Evolutionary conservation across 2,329 filamentous ascomycete genomes (phyloP).

Genomic region (Neofusicoccum kwambonambiense): DNA sequence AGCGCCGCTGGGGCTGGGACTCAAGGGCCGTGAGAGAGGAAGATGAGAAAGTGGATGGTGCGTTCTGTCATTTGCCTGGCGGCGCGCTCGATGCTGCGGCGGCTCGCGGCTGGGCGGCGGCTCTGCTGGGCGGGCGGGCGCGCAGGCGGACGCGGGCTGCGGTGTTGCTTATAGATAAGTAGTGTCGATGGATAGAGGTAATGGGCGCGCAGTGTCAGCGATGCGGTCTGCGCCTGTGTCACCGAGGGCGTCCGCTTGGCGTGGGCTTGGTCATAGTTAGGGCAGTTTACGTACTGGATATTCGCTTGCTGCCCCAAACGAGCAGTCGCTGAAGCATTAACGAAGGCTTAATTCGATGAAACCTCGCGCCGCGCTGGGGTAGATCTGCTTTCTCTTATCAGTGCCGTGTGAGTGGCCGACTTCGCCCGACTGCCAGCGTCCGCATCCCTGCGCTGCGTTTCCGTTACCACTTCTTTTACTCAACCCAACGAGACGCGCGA

Average conservation of each 20-base stretch:
- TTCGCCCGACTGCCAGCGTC: not conserved
- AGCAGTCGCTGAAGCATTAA: constrained; percentile 14
- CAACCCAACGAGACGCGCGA: not conserved
- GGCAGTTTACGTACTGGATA: constrained; percentile 19
- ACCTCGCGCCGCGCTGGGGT: constrained; percentile 15
- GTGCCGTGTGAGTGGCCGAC: not conserved
- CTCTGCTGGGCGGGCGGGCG: constrained; percentile 3
- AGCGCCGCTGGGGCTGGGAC: not conserved
- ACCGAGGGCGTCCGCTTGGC: constrained; percentile 15
- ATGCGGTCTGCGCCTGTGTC: constrained; percentile 6
- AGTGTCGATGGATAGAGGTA: constrained; percentile 12
- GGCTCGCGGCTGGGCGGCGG: constrained; percentile 2
- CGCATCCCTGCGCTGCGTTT: not conserved
- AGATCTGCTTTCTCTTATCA: constrained; percentile 16
- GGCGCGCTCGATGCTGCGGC: constrained; percentile 5
- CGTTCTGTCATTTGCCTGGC: constrained; percentile 39
- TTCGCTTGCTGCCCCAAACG: constrained; percentile 6
- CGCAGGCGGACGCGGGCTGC: not conserved
- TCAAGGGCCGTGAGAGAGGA: constrained; percentile 29
- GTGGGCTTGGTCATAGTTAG: constrained; percentile 19
- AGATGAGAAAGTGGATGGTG: constrained; percentile 43
- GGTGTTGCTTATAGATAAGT: constrained; percentile 16
- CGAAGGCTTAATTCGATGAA: constrained; percentile 17
- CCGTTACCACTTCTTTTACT: constrained; percentile 15
- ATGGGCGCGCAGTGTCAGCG: constrained; percentile 12